These are phyloP conservation scores for Acanthamoeba castellanii DNA, from an alignment of 208 protist genomes.

Conservation along the genomic window DNA sequence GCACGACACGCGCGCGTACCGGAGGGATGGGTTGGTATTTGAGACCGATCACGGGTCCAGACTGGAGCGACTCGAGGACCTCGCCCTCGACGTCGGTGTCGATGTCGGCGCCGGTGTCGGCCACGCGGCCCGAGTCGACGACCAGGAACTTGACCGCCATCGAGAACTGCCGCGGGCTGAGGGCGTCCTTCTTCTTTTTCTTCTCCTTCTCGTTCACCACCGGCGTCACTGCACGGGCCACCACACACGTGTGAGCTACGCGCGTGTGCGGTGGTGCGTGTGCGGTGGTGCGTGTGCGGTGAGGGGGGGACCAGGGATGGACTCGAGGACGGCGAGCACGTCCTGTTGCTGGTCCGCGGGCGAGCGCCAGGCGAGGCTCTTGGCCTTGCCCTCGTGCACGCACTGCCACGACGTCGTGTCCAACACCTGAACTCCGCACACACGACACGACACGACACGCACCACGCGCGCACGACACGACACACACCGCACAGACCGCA, in stretches of 20 bases:
- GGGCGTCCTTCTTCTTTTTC: conserved; percentile 41
- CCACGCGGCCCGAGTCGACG: not conserved
- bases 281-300: not conserved
- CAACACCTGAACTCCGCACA: not conserved
- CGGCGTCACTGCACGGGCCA: not conserved
- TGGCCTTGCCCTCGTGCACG: conserved; percentile 6
- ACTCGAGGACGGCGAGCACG: not conserved
- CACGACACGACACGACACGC: not conserved
- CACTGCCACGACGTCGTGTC: conserved; percentile 21
- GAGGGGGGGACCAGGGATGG: not conserved
- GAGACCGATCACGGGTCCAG: conserved; percentile 29
- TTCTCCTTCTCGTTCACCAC: conserved; percentile 49
- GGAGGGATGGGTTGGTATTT: conserved; percentile 1
- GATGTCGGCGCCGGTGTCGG: conserved; percentile 42
- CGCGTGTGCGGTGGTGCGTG: not conserved
- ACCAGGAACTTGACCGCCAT: conserved; percentile 3
- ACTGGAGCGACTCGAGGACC: not conserved
- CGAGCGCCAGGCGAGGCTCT: conserved; percentile 37
- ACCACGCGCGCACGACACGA: no score
- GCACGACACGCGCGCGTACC: no score
- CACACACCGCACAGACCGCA: not conserved
- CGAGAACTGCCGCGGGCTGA: not conserved
- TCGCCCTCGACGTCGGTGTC: conserved; percentile 58
- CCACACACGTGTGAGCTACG: no score
- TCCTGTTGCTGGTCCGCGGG: not conserved